These are phyloP conservation scores for Botrytis porri DNA, from an alignment of 2,329 filamentous ascomycete species.

Conservation along the genomic window DNA sequence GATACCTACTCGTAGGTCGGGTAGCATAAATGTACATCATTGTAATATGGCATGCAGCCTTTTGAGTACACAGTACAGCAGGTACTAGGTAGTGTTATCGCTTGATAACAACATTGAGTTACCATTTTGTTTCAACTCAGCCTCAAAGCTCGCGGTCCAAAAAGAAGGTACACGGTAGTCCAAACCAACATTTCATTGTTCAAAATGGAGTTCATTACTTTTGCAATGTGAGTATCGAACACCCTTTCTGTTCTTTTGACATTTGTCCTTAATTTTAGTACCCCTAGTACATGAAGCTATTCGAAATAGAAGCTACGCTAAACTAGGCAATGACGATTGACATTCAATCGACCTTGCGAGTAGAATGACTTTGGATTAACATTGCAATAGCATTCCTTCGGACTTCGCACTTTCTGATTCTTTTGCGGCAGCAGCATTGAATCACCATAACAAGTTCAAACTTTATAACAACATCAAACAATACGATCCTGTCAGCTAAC, in stretches of 20 bases:
- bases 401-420: not conserved
- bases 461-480: not conserved
- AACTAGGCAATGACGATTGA: constrained; percentile 4
- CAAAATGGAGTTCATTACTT: not conserved
- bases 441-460: not conserved
- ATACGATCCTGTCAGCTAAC: not conserved
- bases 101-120: not conserved
- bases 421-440: not conserved
- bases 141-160: not conserved
- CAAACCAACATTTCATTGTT: not conserved
- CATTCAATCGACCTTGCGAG: not conserved
- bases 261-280: not conserved
- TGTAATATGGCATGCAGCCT: not conserved
- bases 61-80: no score
- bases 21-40: not conserved
- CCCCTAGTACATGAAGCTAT: constrained; percentile 4
- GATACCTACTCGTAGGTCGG: no score
- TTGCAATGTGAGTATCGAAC: not conserved
- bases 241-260: not conserved
- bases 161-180: not conserved
- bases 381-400: not conserved
- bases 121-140: not conserved
- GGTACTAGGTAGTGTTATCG: not conserved
- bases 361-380: not conserved
- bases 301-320: not conserved